These are phyloP conservation scores for Aspergillus proliferans DNA, from an alignment of 2,329 filamentous ascomycete genomes.

Conservation along the genomic window DNA sequence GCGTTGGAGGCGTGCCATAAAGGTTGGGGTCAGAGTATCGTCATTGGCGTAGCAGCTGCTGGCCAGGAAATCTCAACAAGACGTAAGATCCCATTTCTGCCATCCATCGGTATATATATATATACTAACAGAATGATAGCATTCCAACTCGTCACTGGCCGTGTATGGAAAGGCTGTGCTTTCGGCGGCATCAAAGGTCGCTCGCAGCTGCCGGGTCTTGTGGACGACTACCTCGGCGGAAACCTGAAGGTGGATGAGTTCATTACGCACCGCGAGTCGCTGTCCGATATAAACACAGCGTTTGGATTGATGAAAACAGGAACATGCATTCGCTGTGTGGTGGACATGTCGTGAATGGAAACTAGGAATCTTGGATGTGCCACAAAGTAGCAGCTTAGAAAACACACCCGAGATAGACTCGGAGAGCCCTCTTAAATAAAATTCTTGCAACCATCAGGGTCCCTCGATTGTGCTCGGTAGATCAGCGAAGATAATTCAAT, in stretches of 20 bases:
- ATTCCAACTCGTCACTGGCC: slow-evolving; percentile 97
- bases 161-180: slow-evolving; percentile 95
- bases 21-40: slow-evolving; percentile 96
- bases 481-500: too few species aligned
- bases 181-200: slow-evolving; percentile 98
- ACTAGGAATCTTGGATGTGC: too few species aligned
- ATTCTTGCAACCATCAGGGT: too few species aligned
- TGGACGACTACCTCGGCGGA: slow-evolving; percentile 81
- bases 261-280: slow-evolving; percentile 87
- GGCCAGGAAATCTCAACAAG: slow-evolving; percentile 92
- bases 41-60: slow-evolving; percentile 94
- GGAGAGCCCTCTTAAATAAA: too few species aligned
- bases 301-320: slow-evolving; percentile 93
- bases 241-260: slow-evolving; percentile 98
- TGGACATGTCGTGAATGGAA: slow-evolving; percentile 49
- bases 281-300: slow-evolving; percentile 78
- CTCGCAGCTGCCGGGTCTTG: slow-evolving; percentile 78
- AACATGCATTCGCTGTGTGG: slow-evolving; percentile 93
- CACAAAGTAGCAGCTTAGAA: too few species aligned
- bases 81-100: slow-evolving; percentile 38
- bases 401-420: too few species aligned
- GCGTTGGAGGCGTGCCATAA: slow-evolving; percentile 98
- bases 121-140: slow-evolving; percentile 46
- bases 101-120: slow-evolving; percentile 4
- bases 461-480: too few species aligned